Conservation (phyloP, 495 filamentous ascomycete genomes). For the Sabuloglossum arenarium region DNA sequence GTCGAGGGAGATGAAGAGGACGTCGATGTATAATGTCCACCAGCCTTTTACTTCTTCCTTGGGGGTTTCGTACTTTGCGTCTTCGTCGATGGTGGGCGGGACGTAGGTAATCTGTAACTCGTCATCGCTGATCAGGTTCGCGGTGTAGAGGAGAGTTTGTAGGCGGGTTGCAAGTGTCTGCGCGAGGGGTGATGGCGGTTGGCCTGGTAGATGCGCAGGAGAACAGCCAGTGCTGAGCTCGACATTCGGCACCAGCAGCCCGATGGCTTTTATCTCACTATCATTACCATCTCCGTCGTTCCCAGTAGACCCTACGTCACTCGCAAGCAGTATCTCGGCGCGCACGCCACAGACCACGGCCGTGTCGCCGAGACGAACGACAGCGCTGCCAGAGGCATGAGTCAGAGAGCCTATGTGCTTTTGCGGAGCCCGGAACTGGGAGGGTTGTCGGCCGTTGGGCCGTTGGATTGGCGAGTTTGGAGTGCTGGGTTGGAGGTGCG, state of each 20-base stretch:
- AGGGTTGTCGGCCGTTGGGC: slow-evolving; percentile 36
- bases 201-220: slow-evolving; percentile 63
- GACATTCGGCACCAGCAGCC: slow-evolving; percentile 78
- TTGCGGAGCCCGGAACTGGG: slow-evolving; percentile 43
- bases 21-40: slow-evolving; percentile 85
- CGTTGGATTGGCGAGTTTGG: slow-evolving; percentile 20
- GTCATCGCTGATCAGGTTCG: slow-evolving; percentile 34
- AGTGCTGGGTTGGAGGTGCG: slow-evolving; percentile 48
- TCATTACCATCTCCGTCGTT: slow-evolving; percentile 20
- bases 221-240: slow-evolving; percentile 79
- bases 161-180: slow-evolving; percentile 67
- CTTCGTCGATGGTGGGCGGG: slow-evolving; percentile 19
- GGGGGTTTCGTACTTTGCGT: slow-evolving; percentile 21
- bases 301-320: slow-evolving; percentile 35
- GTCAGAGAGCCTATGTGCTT: slow-evolving; percentile 63
- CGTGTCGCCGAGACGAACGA: slow-evolving; percentile 74
- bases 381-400: slow-evolving; percentile 72
- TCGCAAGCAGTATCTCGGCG: slow-evolving; percentile 59
- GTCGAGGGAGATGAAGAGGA: slow-evolving; percentile 75
- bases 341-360: slow-evolving; percentile 81
- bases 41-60: slow-evolving; percentile 50
- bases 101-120: slow-evolving; percentile 49
- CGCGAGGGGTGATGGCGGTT: slow-evolving; percentile 55
- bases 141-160: slow-evolving; percentile 48
- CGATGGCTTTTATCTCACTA: slow-evolving; percentile 33